Conservation (phyloP, 306 rosid species). For the Datisca glomerata region DNA sequence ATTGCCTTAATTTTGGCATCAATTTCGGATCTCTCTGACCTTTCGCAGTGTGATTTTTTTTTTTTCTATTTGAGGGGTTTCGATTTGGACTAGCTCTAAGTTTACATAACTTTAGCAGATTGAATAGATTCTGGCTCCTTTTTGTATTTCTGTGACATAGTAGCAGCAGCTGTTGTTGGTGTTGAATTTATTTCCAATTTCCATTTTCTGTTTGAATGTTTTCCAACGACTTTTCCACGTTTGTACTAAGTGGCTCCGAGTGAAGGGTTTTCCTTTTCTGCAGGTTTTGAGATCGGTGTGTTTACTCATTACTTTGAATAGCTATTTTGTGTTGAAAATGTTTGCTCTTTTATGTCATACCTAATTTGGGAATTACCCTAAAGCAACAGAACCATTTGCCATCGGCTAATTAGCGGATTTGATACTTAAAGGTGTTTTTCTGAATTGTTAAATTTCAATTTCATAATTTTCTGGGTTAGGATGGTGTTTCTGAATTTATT, state of each 20-base stretch:
- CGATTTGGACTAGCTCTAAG: background rate
- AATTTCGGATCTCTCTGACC: slow-evolving; percentile 10
- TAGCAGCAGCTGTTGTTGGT: background rate
- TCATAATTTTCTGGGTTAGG: too few relatives aligned
- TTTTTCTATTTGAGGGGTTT: background rate
- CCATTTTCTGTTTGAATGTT: background rate
- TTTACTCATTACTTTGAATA: too few relatives aligned
- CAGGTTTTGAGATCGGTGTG: too few relatives aligned
- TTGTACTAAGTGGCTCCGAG: background rate
- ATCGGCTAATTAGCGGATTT: too few relatives aligned
- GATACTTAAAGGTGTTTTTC: too few relatives aligned
- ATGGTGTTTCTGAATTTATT: too few relatives aligned
- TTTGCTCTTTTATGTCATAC: too few relatives aligned
- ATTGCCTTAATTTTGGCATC: background rate
- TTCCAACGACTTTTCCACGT: background rate
- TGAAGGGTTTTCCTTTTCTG: background rate
- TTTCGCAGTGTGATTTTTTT: background rate
- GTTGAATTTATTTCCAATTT: background rate
- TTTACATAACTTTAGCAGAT: background rate
- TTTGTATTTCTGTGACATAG: background rate
- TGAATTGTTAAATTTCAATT: too few relatives aligned
- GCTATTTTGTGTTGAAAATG: too few relatives aligned
- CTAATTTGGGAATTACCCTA: too few relatives aligned
- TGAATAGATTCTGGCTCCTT: too few relatives aligned
- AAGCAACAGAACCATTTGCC: too few relatives aligned